phyloP scores from a whole-genome alignment of 805 yeast species.

The Candida nitratophila region DNA sequence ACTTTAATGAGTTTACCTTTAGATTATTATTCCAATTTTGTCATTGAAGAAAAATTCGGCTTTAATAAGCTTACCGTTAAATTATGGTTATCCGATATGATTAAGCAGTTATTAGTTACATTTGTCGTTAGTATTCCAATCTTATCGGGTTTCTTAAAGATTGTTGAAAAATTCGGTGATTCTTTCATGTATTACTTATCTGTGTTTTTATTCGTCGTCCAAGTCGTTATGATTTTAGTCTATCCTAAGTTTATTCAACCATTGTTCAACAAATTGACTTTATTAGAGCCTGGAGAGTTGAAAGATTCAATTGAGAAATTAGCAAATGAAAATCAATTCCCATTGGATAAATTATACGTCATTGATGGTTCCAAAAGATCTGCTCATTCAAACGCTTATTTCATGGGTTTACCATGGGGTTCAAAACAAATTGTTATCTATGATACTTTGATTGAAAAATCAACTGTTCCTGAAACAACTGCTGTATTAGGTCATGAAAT shows the following conservation, averaged over 20 bases:
- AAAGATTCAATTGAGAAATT: slow-evolving; percentile 73
- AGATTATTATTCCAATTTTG: slow-evolving; percentile 72
- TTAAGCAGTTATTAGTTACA: slow-evolving; percentile 53
- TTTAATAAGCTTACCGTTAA: slow-evolving; percentile 78
- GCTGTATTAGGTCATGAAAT: slow-evolving; percentile 98
- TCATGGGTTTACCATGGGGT: slow-evolving; percentile 90
- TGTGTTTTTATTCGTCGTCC: slow-evolving; percentile 62
- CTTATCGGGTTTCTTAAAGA: slow-evolving; percentile 67
- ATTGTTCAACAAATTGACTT: slow-evolving; percentile 82
- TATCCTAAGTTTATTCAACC: slow-evolving; percentile 88
- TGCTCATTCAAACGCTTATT: slow-evolving; percentile 94
- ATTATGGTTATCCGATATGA: slow-evolving; percentile 65
- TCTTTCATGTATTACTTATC: slow-evolving; percentile 77
- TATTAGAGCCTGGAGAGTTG: slow-evolving; percentile 85
- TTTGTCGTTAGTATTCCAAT: slow-evolving; percentile 64
- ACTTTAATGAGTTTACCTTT: slow-evolving; percentile 59
- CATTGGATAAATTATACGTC: slow-evolving; percentile 77
- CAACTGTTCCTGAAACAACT: slow-evolving; percentile 71
- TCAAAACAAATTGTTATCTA: slow-evolving; percentile 89
- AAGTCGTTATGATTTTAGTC: slow-evolving; percentile 65
- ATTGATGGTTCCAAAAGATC: slow-evolving; percentile 97
- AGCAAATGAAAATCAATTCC: slow-evolving; percentile 73
- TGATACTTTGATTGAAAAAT: slow-evolving; percentile 83
- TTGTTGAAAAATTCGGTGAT: slow-evolving; percentile 74
- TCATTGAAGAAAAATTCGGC: slow-evolving; percentile 87